Conservation (phyloP, 768 basidiomycete species). For the Gymnopilus junonius region DNA sequence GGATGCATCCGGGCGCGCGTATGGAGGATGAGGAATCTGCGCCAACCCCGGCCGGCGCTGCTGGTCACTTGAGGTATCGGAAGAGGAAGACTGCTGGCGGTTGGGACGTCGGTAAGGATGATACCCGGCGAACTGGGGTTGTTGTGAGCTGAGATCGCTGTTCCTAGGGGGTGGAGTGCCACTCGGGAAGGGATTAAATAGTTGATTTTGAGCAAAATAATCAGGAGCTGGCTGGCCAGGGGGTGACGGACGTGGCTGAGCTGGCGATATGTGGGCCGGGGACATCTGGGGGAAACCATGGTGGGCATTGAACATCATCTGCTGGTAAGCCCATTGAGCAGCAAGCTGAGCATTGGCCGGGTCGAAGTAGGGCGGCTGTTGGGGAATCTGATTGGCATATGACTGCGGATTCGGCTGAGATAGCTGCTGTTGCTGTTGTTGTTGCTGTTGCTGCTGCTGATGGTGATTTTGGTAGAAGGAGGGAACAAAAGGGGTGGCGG, state of each 20-base stretch:
- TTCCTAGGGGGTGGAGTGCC: constrained; percentile 70
- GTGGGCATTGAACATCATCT: constrained; percentile 84
- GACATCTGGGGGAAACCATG: constrained; percentile 49
- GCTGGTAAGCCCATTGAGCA: constrained; percentile 90
- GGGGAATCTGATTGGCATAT: constrained; percentile 38
- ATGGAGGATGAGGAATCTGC: constrained; percentile 67
- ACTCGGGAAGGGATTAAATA: constrained; percentile 70
- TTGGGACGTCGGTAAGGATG: constrained; percentile 83
- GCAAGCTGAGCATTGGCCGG: constrained; percentile 75
- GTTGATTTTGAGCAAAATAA: constrained; percentile 62
- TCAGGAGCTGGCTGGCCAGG: constrained; percentile 33
- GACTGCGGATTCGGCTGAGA: constrained; percentile 42
- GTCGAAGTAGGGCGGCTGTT: constrained; percentile 71
- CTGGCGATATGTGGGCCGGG: constrained; percentile 21
- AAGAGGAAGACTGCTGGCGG: constrained; percentile 49
- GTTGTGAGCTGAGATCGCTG: constrained; percentile 32
- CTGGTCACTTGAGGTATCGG: constrained; percentile 34
- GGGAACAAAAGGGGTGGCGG: constrained; percentile 77
- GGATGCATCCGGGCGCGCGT: constrained; percentile 79
- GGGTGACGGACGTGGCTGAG: constrained; percentile 26
- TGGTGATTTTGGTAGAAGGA: constrained; percentile 76
- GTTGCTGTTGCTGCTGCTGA: constrained; percentile 51
- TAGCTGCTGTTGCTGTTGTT: constrained; percentile 61
- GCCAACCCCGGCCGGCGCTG: constrained; percentile 44
- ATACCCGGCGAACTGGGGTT: constrained; percentile 57